phyloP scores from a whole-genome alignment of 164 flowering plant genomes.

The Hamamelis virginiana region DNA sequence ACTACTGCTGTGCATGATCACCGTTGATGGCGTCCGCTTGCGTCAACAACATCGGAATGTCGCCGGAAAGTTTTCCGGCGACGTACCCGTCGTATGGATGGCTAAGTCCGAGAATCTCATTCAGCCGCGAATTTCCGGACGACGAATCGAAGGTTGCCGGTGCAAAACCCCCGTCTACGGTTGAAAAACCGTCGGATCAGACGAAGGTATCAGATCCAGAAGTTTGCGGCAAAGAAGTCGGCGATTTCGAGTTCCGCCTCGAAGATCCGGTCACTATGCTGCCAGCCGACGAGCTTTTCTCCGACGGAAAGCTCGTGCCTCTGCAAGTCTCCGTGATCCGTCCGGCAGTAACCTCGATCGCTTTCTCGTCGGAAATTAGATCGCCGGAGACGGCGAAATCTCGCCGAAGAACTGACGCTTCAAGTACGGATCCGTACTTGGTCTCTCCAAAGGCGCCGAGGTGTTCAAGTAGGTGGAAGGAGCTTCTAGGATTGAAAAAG shows the following conservation, averaged over 20 bases:
- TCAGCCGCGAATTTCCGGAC: conserved; percentile 46
- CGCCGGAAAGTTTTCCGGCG: conserved; percentile 51
- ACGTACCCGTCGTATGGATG: conserved; percentile 52
- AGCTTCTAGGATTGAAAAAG: conserved; percentile 70
- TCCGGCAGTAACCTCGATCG: not conserved
- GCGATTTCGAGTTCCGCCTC: conserved; percentile 83
- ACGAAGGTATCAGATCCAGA: not conserved
- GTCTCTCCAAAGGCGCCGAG: conserved; percentile 89
- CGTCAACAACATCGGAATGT: conserved; percentile 59
- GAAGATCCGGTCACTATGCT: conserved; percentile 81
- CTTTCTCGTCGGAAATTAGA: conserved; percentile 11
- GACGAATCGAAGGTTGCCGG: conserved; percentile 26
- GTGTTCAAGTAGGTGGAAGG: conserved; percentile 87
- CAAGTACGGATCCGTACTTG: conserved; percentile 45
- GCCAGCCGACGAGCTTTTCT: conserved; percentile 85
- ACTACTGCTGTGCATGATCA: conserved; percentile 16
- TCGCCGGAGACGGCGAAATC: conserved; percentile 35
- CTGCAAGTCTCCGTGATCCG: conserved; percentile 35
- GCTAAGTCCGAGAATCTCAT: conserved; percentile 62
- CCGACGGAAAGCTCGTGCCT: conserved; percentile 84
- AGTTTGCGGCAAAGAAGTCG: conserved; percentile 17
- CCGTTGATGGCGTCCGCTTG: conserved; percentile 84
- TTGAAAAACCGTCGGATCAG: conserved; percentile 9
- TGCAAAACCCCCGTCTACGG: conserved; percentile 3
- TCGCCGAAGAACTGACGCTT: conserved; percentile 31